Percentiles rank a stretch among this genome's conserved stretches.
Evolutionary conservation across 2,329 filamentous ascomycete species (phyloP).

Genomic region (Pseudocercospora vitis): DNA sequence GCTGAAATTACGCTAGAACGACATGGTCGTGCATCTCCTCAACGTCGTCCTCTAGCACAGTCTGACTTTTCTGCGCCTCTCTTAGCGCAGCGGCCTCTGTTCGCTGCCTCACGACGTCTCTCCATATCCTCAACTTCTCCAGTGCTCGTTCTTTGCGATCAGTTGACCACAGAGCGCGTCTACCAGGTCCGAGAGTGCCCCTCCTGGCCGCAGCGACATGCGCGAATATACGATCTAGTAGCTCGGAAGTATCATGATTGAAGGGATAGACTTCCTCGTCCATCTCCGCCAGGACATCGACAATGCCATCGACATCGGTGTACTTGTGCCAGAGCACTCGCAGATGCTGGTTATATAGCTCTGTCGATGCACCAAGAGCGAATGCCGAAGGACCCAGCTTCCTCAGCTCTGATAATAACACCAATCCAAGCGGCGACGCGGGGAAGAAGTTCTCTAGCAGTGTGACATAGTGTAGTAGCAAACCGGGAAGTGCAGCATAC

Average conservation of each 20-base stretch:
- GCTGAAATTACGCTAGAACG: background rate
- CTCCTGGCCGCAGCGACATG: conserved; percentile 30
- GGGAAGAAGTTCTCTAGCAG: conserved; percentile 55
- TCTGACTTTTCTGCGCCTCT: conserved; percentile 5
- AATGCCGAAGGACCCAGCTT: conserved; percentile 67
- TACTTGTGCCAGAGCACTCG: conserved; percentile 61
- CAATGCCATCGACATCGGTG: conserved; percentile 57
- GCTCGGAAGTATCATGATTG: conserved; percentile 49
- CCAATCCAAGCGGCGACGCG: conserved; percentile 60
- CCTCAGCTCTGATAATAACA: conserved; percentile 66
- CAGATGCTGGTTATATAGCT: conserved; percentile 68
- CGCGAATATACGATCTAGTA: conserved; percentile 41
- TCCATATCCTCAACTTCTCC: conserved; percentile 28
- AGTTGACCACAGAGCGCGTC: conserved; percentile 38
- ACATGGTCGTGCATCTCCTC: background rate
- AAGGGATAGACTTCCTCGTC: conserved; percentile 60
- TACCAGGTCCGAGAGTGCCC: conserved; percentile 25
- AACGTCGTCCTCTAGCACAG: conserved; percentile 5
- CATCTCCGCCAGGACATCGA: conserved; percentile 65
- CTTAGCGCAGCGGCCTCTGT: conserved; percentile 10
- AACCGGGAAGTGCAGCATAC: conserved; percentile 19
- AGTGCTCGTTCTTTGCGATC: conserved; percentile 39
- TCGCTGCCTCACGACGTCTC: conserved; percentile 6
- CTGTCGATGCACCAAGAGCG: conserved; percentile 68
- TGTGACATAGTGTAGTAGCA: conserved; percentile 26